Conservation (phyloP, 2,329 filamentous ascomycete species). For the Botrytis medusae region DNA sequence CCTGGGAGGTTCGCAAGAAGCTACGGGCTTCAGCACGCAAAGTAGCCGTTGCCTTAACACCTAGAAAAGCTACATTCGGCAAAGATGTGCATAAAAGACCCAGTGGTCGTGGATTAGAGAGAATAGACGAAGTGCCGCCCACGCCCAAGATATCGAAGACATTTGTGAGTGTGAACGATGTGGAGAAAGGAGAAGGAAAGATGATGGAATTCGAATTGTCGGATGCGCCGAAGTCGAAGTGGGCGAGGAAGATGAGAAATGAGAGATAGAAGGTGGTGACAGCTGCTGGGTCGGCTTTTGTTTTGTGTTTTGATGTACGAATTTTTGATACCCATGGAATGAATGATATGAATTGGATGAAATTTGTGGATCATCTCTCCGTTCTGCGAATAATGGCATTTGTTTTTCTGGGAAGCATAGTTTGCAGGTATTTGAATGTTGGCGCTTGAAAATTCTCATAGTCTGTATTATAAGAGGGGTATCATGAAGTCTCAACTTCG, state of each 20-base stretch:
- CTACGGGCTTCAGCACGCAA: conserved; percentile 66
- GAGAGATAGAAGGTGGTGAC: not conserved
- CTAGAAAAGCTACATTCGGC: conserved; percentile 60
- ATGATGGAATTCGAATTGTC: conserved; percentile 38
- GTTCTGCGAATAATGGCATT: not conserved
- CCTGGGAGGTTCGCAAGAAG: conserved; percentile 75
- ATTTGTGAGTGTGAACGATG: conserved; percentile 47
- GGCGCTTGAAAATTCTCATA: conserved; percentile 3
- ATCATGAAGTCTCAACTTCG: conserved; percentile 20
- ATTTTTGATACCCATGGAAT: conserved; percentile 13
- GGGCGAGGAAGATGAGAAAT: conserved; percentile 32
- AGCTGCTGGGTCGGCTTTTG: conserved; percentile 17
- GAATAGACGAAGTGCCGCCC: conserved; percentile 57
- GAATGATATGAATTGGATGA: conserved; percentile 5
- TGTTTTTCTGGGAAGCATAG: not conserved
- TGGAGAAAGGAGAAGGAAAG: conserved; percentile 55
- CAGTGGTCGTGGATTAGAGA: conserved; percentile 46
- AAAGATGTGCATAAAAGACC: conserved; percentile 50
- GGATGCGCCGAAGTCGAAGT: conserved; percentile 38
- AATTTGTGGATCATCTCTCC: not conserved
- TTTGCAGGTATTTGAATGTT: conserved; percentile 11
- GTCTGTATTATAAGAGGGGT: conserved; percentile 21
- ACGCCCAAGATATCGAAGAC: conserved; percentile 50
- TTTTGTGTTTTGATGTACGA: conserved; percentile 13
- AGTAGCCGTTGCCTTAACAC: conserved; percentile 62